Percentiles rank a stretch among this genome's conserved stretches.
These are phyloP conservation scores for Clitoria ternatea DNA, from an alignment of 306 rosid species.

Conservation along the genomic window DNA sequence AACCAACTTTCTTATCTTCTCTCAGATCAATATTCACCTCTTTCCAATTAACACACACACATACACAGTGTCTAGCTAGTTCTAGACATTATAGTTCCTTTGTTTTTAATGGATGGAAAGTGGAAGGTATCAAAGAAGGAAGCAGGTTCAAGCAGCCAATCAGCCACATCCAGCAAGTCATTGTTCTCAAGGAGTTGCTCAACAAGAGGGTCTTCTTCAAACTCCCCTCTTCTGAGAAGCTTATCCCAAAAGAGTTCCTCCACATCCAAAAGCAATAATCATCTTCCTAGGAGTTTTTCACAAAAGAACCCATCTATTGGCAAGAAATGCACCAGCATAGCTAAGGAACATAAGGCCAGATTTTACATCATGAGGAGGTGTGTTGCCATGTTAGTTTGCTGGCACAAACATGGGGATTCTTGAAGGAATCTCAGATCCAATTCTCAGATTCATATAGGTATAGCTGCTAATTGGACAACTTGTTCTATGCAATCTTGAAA, in stretches of 20 bases:
- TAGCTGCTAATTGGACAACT: slow-evolving; percentile 22
- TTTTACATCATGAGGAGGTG: slow-evolving; percentile 93
- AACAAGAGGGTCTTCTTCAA: slow-evolving; percentile 57
- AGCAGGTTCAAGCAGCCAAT: slow-evolving; percentile 30
- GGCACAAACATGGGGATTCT: slow-evolving; percentile 92
- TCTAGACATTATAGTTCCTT: neutral
- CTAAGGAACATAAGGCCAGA: slow-evolving; percentile 91
- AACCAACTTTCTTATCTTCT: slow-evolving; percentile 22
- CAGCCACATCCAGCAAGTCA: slow-evolving; percentile 32
- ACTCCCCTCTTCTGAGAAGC: slow-evolving; percentile 57
- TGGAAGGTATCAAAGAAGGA: slow-evolving; percentile 85
- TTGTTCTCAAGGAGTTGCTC: slow-evolving; percentile 64
- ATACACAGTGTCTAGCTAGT: neutral
- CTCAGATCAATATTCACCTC: slow-evolving; percentile 8
- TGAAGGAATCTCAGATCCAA: slow-evolving; percentile 24
- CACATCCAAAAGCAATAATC: slow-evolving; percentile 43
- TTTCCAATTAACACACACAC: neutral
- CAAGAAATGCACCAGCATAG: slow-evolving; percentile 66
- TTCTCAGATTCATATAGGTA: slow-evolving; percentile 29
- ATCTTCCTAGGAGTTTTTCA: slow-evolving; percentile 62
- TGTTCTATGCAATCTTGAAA: slow-evolving; percentile 34
- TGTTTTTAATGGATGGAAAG: slow-evolving; percentile 62
- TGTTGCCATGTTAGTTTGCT: slow-evolving; percentile 93
- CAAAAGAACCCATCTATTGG: slow-evolving; percentile 71
- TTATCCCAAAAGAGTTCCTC: slow-evolving; percentile 56